These are phyloP conservation scores for Colletotrichum euphorbiae DNA, from an alignment of 2,329 filamentous ascomycete genomes.

Conservation along the genomic window DNA sequence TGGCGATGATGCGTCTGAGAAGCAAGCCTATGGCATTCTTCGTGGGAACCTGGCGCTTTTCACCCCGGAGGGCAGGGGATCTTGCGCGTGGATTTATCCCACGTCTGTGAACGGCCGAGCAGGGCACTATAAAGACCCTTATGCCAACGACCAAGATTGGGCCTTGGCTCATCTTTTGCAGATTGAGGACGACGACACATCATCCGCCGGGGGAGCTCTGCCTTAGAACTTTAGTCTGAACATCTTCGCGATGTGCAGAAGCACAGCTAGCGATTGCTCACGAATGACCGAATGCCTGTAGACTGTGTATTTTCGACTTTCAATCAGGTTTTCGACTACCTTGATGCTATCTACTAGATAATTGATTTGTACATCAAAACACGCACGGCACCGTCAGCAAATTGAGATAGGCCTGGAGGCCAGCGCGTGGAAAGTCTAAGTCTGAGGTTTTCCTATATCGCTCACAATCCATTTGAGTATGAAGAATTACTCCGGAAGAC, in stretches of 20 bases:
- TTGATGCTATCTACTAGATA: too few relatives aligned
- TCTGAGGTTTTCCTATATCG: too few relatives aligned
- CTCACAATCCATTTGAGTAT: too few relatives aligned
- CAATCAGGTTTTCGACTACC: neutral
- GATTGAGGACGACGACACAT: slow-evolving; percentile 22
- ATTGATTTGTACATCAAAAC: too few relatives aligned
- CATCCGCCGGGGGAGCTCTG: neutral
- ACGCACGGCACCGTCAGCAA: too few relatives aligned
- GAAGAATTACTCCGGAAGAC: too few relatives aligned
- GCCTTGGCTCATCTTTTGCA: slow-evolving; percentile 33
- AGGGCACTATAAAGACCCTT: slow-evolving; percentile 34
- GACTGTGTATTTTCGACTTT: too few relatives aligned
- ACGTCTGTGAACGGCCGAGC: slow-evolving; percentile 30
- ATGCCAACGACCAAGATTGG: slow-evolving; percentile 38
- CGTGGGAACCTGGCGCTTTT: slow-evolving; percentile 31
- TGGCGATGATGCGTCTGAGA: neutral
- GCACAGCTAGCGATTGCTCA: too few relatives aligned
- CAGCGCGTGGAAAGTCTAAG: too few relatives aligned
- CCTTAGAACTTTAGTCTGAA: neutral
- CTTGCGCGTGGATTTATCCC: slow-evolving; percentile 38
- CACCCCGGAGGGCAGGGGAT: slow-evolving; percentile 26
- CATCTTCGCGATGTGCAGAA: too few relatives aligned
- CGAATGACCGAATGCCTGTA: too few relatives aligned
- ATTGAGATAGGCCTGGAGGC: too few relatives aligned
- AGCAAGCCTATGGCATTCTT: slow-evolving; percentile 22